phyloP scores from a whole-genome alignment of 768 basidiomycete genomes.

The Kwoniella heveanensis region DNA sequence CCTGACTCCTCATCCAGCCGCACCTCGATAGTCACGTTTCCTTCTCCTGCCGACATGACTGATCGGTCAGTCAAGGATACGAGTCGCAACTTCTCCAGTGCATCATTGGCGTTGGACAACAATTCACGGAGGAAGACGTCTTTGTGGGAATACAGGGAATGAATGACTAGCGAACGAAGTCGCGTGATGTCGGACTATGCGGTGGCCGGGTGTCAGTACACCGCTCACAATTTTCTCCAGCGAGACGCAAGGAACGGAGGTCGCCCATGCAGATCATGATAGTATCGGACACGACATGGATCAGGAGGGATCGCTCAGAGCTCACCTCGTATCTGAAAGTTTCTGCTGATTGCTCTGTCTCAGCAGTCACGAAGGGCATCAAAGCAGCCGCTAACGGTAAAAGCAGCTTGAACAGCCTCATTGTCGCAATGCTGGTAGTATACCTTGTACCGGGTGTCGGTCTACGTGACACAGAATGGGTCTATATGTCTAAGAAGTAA shows the following conservation, averaged over 20 bases:
- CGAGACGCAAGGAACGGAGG: not conserved
- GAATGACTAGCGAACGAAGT: slow-evolving; percentile 88
- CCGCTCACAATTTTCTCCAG: too few relatives aligned
- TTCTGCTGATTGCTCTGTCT: slow-evolving; percentile 21
- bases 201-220: not conserved
- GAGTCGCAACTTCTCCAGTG: slow-evolving; percentile 89
- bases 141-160: slow-evolving; percentile 59
- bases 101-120: slow-evolving; percentile 71
- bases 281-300: not conserved
- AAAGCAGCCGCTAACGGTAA: not conserved
- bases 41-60: slow-evolving; percentile 65
- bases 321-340: slow-evolving; percentile 47
- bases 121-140: slow-evolving; percentile 68
- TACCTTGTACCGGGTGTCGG: too few relatives aligned
- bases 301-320: not conserved
- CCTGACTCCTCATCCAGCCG: slow-evolving; percentile 63
- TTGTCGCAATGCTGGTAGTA: not conserved
- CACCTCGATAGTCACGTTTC: slow-evolving; percentile 86
- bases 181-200: slow-evolving; percentile 86
- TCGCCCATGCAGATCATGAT: not conserved
- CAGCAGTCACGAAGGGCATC: slow-evolving; percentile 4
- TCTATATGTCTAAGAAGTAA: too few relatives aligned
- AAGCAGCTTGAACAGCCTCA: slow-evolving; percentile 10
- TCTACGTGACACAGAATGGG: not conserved
- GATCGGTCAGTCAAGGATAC: slow-evolving; percentile 75